Conservation (phyloP, 495 filamentous ascomycete species). For the Neurospora sp. region DNA sequence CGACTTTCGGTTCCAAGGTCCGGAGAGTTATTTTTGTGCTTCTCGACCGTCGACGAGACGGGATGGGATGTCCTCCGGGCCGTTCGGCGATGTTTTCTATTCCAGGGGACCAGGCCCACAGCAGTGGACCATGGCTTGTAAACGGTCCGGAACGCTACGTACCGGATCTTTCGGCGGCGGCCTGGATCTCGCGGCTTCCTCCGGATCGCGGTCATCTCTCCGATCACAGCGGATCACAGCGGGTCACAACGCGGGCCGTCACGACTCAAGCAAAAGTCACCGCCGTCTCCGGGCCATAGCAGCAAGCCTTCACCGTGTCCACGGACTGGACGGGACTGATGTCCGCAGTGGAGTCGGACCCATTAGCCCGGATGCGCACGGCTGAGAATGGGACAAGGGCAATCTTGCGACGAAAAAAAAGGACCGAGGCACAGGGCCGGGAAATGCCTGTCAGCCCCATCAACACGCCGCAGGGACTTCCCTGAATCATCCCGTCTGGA, state of each 20-base stretch:
- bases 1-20: neutral
- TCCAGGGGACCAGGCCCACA: neutral
- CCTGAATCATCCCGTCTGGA: neutral
- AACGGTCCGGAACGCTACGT: neutral
- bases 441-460: neutral
- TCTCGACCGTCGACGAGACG: neutral
- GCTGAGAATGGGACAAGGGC: neutral
- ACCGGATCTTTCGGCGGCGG: neutral
- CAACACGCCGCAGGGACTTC: neutral
- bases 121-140: neutral
- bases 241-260: neutral
- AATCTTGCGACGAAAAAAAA: neutral
- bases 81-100: neutral
- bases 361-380: neutral
- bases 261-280: neutral
- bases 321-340: neutral
- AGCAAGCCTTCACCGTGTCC: neutral
- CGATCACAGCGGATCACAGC: neutral
- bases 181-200: neutral
- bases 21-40: neutral
- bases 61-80: neutral
- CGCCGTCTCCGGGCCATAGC: neutral
- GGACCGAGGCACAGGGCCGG: neutral
- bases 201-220: neutral
- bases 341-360: neutral